These are phyloP conservation scores for Choanephora cucurbitarum DNA, from an alignment of 371 early-diverging fungal genomes.

Conservation along the genomic window DNA sequence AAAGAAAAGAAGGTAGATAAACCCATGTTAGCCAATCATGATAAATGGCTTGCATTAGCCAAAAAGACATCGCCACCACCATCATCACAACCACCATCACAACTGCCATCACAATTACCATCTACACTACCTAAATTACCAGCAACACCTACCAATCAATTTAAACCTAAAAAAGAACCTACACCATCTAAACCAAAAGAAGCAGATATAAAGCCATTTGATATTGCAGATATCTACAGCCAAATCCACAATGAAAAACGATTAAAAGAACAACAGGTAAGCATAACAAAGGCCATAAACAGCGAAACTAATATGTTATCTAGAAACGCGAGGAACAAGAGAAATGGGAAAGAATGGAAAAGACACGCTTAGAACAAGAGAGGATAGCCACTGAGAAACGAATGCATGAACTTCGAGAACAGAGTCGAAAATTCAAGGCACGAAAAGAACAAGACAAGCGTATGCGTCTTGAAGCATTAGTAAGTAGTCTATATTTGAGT, in stretches of 20 bases:
- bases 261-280: slow-evolving; percentile 38
- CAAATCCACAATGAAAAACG: slow-evolving; percentile 34
- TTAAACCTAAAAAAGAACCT: slow-evolving; percentile 1
- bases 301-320: too few relatives aligned
- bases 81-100: slow-evolving; percentile 4
- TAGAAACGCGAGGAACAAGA: slow-evolving; percentile 31
- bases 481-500: too few relatives aligned
- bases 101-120: neutral
- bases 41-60: slow-evolving; percentile 36
- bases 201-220: slow-evolving; percentile 13
- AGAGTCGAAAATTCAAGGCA: slow-evolving; percentile 13
- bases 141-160: neutral
- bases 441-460: slow-evolving; percentile 10
- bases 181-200: slow-evolving; percentile 11
- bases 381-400: slow-evolving; percentile 11
- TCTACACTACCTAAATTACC: slow-evolving; percentile 1
- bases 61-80: slow-evolving; percentile 17
- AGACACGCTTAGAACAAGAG: slow-evolving; percentile 22
- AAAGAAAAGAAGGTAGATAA: slow-evolving; percentile 9
- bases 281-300: too few relatives aligned
- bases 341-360: slow-evolving; percentile 18
- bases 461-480: slow-evolving; percentile 11
- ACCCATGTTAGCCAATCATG: slow-evolving; percentile 30
- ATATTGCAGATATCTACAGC: slow-evolving; percentile 29
- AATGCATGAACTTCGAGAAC: slow-evolving; percentile 19